phyloP scores from a whole-genome alignment of 2,329 filamentous ascomycete genomes.

The Lanzia echinophila region DNA sequence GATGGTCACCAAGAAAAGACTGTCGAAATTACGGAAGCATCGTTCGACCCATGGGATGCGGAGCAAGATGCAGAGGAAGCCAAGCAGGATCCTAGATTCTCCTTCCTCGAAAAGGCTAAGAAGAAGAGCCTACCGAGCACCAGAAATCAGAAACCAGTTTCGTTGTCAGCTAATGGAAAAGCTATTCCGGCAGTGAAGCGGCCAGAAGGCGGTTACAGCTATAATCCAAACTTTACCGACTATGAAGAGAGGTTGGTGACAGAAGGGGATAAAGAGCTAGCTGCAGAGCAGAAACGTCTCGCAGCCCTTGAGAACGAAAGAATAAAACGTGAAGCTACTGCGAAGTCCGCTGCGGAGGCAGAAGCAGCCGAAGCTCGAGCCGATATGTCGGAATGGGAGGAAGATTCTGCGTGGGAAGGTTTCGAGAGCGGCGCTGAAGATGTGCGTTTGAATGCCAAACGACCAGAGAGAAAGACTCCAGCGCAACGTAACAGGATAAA shows the following conservation, averaged over 20 bases:
- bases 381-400: constrained; percentile 66
- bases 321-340: constrained; percentile 60
- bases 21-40: constrained; percentile 48
- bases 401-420: constrained; percentile 88
- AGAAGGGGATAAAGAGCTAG: constrained; percentile 73
- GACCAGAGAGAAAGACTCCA: constrained; percentile 77
- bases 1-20: constrained; percentile 52
- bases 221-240: constrained; percentile 84
- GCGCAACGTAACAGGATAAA: constrained; percentile 82
- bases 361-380: constrained; percentile 65
- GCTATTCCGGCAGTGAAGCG: constrained; percentile 68
- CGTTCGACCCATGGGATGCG: constrained; percentile 74
- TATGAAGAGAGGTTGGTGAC: constrained; percentile 71
- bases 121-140: constrained; percentile 67
- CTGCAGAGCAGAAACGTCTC: constrained; percentile 69
- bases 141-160: constrained; percentile 68
- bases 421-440: constrained; percentile 78
- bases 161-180: constrained; percentile 77
- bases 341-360: constrained; percentile 63
- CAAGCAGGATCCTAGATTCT: constrained; percentile 46
- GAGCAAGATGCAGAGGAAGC: constrained; percentile 38
- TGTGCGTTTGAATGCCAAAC: constrained; percentile 58
- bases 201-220: constrained; percentile 78
- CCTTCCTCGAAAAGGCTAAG: constrained; percentile 61
- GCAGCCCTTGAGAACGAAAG: constrained; percentile 60